These are phyloP conservation scores for Phytopythium litorale DNA, from an alignment of 352 stramenopile genomes.

Conservation along the genomic window DNA sequence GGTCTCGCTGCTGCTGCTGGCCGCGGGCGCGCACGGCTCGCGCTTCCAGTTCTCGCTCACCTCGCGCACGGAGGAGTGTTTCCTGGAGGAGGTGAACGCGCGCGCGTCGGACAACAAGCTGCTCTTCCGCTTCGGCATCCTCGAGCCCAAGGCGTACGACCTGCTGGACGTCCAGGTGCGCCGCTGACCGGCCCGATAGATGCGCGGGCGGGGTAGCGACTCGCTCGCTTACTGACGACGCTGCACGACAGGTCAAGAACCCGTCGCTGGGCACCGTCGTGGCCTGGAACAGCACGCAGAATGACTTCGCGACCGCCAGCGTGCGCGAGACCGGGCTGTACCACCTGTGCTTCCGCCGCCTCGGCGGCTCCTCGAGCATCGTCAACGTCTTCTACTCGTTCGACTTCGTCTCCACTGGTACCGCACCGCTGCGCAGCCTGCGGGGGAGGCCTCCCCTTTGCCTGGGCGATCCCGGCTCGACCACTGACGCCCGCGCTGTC, in stretches of 20 bases:
- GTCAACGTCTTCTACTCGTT: slow-evolving; percentile 78
- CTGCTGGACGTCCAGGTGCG: slow-evolving; percentile 34
- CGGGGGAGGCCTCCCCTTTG: too few species aligned
- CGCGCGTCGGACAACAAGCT: slow-evolving; percentile 50
- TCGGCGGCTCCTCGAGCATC: slow-evolving; percentile 44
- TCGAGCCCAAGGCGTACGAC: slow-evolving; percentile 51
- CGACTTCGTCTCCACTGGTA: slow-evolving; percentile 69
- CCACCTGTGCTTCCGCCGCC: slow-evolving; percentile 72
- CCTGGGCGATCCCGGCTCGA: background rate
- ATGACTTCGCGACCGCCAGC: slow-evolving; percentile 40
- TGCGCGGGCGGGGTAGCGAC: too few species aligned
- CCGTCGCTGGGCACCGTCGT: slow-evolving; percentile 44
- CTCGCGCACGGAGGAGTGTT: slow-evolving; percentile 49
- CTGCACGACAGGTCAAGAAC: slow-evolving; percentile 38
- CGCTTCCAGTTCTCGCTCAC: slow-evolving; percentile 48
- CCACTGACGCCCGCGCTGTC: background rate
- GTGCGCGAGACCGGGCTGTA: slow-evolving; percentile 80
- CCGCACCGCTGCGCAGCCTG: background rate
- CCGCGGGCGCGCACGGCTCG: slow-evolving; percentile 19
- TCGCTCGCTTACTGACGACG: too few species aligned
- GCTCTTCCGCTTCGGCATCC: slow-evolving; percentile 57
- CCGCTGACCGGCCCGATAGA: background rate
- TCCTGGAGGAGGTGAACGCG: slow-evolving; percentile 54
- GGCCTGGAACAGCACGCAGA: slow-evolving; percentile 59
- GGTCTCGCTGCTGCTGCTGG: slow-evolving; percentile 13